Conservation (phyloP, 2,329 filamentous ascomycete species). For the Alternaria arbusti region DNA sequence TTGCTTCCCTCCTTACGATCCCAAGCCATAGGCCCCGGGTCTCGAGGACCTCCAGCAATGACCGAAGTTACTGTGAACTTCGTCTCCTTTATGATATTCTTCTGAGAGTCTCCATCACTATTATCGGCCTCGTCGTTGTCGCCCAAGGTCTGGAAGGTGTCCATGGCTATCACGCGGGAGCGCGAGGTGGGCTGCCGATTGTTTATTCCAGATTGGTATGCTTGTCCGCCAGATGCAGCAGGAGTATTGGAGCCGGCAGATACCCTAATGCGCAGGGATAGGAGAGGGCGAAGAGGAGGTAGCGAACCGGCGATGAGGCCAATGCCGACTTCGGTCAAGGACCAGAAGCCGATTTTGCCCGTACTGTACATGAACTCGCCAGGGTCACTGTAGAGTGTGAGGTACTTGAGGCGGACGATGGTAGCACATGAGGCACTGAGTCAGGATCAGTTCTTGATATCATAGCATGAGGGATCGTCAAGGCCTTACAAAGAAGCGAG, state of each 20-base stretch:
- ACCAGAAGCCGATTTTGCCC: conserved; percentile 54
- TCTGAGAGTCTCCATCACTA: conserved; percentile 43
- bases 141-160: conserved; percentile 23
- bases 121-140: conserved; percentile 18
- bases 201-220: conserved; percentile 12
- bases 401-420: conserved; percentile 53
- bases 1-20: neutral
- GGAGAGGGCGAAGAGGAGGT: conserved; percentile 53
- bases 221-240: conserved; percentile 22
- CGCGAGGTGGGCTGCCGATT: conserved; percentile 6
- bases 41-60: neutral
- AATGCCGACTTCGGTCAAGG: conserved; percentile 54
- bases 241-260: conserved; percentile 24
- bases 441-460: neutral
- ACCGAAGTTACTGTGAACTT: conserved; percentile 20
- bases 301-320: conserved; percentile 56
- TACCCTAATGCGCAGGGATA: conserved; percentile 29
- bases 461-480: neutral
- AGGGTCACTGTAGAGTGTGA: conserved; percentile 50
- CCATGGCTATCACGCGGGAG: conserved; percentile 15
- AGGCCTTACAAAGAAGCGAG: conserved; percentile 50
- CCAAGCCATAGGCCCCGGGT: neutral
- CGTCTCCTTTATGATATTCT: conserved; percentile 51
- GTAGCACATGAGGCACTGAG: conserved; percentile 46
- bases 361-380: conserved; percentile 51